Conservation (phyloP, 1,139 yeast species). For the Geotrichum cucujoidarum region DNA sequence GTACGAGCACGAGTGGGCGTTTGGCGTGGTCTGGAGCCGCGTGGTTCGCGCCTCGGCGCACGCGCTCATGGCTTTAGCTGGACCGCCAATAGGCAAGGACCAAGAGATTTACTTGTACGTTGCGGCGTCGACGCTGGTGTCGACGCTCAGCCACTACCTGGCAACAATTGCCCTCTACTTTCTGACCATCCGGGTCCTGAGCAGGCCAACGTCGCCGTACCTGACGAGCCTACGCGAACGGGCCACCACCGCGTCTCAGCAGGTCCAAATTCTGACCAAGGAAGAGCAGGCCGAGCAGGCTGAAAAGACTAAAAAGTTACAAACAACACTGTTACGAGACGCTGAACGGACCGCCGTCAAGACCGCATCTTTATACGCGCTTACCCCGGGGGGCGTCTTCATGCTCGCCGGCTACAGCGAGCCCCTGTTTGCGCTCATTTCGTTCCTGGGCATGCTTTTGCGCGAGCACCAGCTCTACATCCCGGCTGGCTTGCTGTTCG, state of each 20-base stretch:
- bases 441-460: constrained; percentile 54
- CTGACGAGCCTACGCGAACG: not conserved
- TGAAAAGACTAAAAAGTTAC: not conserved
- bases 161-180: constrained; percentile 50
- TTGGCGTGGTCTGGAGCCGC: constrained; percentile 73
- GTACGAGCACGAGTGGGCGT: constrained; percentile 89
- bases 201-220: constrained; percentile 23
- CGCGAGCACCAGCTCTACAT: constrained; percentile 42
- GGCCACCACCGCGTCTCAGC: constrained; percentile 1
- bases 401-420: constrained; percentile 75
- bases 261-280: constrained; percentile 10
- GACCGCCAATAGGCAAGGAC: constrained; percentile 18
- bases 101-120: constrained; percentile 44
- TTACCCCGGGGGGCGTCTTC: constrained; percentile 81
- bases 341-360: constrained; percentile 34
- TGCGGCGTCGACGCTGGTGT: constrained; percentile 43
- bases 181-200: constrained; percentile 42
- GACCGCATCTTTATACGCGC: constrained; percentile 47
- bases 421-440: constrained; percentile 59
- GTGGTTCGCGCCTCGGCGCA: constrained; percentile 37
- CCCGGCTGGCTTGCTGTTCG: constrained; percentile 55
- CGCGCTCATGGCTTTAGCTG: constrained; percentile 11
- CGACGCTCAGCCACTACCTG: constrained; percentile 51
- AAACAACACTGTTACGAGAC: constrained; percentile 9
- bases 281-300: not conserved